These are phyloP conservation scores for Nidularia sp. DNA, from an alignment of 768 basidiomycete species.

Conservation along the genomic window DNA sequence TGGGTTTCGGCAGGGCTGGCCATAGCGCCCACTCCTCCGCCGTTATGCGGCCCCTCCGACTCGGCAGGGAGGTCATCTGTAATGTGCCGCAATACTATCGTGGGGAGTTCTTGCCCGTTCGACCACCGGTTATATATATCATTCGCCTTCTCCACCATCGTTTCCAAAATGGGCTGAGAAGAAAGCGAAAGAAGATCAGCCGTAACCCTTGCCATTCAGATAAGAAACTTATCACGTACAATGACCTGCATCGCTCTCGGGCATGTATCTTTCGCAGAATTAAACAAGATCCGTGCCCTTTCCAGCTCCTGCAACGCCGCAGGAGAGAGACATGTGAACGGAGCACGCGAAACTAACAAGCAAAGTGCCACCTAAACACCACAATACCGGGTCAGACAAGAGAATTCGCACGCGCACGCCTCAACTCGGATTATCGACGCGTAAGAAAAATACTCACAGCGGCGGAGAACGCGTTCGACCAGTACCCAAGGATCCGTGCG, in stretches of 20 bases:
- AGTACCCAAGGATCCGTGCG: conserved; percentile 46
- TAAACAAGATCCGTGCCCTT: conserved; percentile 40
- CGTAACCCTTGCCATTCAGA: not conserved
- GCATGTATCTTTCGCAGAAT: conserved; percentile 38
- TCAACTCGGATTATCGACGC: conserved; percentile 3
- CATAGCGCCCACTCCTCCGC: not conserved
- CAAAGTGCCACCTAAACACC: conserved; percentile 41
- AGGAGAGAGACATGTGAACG: conserved; percentile 60
- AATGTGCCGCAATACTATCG: conserved; percentile 34
- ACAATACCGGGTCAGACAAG: conserved; percentile 1
- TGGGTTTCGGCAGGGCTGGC: conserved; percentile 4
- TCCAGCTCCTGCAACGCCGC: conserved; percentile 61
- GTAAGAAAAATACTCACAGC: conserved; percentile 29
- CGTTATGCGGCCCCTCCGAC: conserved; percentile 4
- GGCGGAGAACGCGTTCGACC: conserved; percentile 52
- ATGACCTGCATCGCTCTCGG: conserved; percentile 41
- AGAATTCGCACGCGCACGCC: conserved; percentile 10
- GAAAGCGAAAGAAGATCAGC: conserved; percentile 1
- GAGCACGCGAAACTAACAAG: conserved; percentile 56
- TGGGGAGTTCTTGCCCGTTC: conserved; percentile 38
- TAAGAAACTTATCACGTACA: conserved; percentile 21
- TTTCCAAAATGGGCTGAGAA: conserved; percentile 40
- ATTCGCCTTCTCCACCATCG: conserved; percentile 48
- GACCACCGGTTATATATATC: conserved; percentile 45
- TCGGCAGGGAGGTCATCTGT: conserved; percentile 21